Percentiles rank a stretch among this genome's conserved stretches.
These are phyloP conservation scores for Termitomyces sp. DNA, from an alignment of 768 basidiomycete species.

Conservation along the genomic window DNA sequence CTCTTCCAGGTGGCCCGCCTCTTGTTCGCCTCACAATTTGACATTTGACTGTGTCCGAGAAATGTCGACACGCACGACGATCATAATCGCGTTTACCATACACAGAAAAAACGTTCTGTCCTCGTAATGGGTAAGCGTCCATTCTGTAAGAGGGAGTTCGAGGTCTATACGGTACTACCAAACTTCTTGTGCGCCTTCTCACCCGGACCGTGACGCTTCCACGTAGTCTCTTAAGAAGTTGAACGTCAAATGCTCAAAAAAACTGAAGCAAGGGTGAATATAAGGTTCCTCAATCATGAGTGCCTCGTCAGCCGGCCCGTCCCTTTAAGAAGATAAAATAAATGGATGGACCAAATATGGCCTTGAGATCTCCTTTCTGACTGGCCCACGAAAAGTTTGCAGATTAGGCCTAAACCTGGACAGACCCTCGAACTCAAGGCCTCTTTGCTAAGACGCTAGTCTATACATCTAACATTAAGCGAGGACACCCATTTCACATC, in stretches of 20 bases:
- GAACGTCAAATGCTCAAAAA: background rate
- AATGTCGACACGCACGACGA: background rate
- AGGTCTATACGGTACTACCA: background rate
- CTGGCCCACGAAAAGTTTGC: background rate
- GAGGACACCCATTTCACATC: background rate
- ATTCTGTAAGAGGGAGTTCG: background rate
- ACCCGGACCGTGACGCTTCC: background rate
- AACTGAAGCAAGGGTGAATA: background rate
- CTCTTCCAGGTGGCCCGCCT: background rate
- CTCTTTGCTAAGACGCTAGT: background rate
- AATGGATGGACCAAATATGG: background rate
- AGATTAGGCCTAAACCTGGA: background rate
- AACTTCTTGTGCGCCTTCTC: background rate
- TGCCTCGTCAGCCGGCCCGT: background rate
- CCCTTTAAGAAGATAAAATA: background rate
- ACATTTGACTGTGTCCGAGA: background rate
- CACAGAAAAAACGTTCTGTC: background rate
- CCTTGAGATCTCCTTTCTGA: background rate
- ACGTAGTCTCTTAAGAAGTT: background rate
- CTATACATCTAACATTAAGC: background rate
- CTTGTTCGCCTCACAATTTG: background rate
- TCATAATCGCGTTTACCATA: background rate
- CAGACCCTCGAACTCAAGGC: background rate
- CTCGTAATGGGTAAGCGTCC: background rate
- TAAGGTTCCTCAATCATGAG: background rate